A percentile compares a stretch with the other conserved stretches of the same genome.
These are phyloP conservation scores for Tulasnella sp. DNA, from an alignment of 768 basidiomycete genomes.

Conservation along the genomic window DNA sequence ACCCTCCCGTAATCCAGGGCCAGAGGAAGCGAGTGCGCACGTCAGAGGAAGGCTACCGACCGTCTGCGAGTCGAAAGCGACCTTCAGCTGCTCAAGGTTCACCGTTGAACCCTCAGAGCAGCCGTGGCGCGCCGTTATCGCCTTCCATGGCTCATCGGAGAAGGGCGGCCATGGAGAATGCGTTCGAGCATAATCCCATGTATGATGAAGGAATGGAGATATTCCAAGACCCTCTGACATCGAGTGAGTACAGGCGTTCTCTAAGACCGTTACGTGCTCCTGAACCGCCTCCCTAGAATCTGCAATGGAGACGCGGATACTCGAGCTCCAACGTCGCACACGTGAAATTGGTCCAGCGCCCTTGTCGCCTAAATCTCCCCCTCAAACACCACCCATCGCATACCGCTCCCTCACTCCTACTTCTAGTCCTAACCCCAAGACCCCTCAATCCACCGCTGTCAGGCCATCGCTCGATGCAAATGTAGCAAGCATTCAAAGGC, in stretches of 20 bases:
- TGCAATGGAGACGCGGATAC: background rate
- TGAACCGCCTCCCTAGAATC: background rate
- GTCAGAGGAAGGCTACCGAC: background rate
- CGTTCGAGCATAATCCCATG: slow-evolving; percentile 3
- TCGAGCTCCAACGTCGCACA: slow-evolving; percentile 14
- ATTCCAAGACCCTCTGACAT: slow-evolving; percentile 12
- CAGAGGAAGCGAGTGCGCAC: slow-evolving; percentile 1
- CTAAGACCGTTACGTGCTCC: background rate
- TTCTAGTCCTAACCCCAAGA: background rate
- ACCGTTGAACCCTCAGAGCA: slow-evolving; percentile 20
- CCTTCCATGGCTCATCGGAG: background rate
- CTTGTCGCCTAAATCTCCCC: slow-evolving; percentile 16
- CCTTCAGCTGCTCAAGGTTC: slow-evolving; percentile 5
- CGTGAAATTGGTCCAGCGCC: slow-evolving; percentile 25
- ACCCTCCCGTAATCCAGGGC: background rate
- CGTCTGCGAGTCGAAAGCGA: background rate
- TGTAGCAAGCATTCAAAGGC: background rate
- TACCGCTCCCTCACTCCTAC: background rate
- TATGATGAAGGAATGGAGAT: slow-evolving; percentile 22
- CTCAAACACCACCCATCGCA: background rate
- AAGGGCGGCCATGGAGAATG: slow-evolving; percentile 1
- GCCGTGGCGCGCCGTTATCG: background rate
- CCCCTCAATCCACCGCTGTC: background rate
- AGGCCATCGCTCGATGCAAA: slow-evolving; percentile 7
- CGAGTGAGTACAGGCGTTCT: background rate